These are phyloP conservation scores for Suillus spraguei DNA, from an alignment of 768 basidiomycete species.

Conservation along the genomic window DNA sequence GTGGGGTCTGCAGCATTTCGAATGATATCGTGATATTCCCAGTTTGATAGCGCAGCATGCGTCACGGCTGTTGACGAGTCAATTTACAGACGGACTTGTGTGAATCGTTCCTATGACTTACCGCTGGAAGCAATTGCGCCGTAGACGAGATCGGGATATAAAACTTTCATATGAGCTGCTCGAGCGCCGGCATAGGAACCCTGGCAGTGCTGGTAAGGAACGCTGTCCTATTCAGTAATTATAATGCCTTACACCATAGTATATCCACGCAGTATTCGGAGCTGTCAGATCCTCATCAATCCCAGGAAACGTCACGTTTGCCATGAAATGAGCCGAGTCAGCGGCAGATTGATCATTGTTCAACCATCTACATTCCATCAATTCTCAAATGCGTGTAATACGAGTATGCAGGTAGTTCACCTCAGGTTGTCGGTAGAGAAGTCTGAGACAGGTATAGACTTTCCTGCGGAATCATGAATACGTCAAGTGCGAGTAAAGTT, in stretches of 20 bases:
- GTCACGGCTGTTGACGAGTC: constrained; percentile 62
- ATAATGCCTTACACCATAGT: constrained; percentile 74
- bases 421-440: constrained; percentile 83
- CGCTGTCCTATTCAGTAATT: background rate
- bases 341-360: constrained; percentile 88
- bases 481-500: background rate
- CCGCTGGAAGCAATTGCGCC: constrained; percentile 91
- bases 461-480: constrained; percentile 42
- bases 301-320: constrained; percentile 71
- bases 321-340: constrained; percentile 93
- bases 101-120: constrained; percentile 29
- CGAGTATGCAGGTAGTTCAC: constrained; percentile 35
- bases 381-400: background rate
- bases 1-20: constrained; percentile 64
- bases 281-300: constrained; percentile 73
- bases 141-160: constrained; percentile 87
- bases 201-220: constrained; percentile 33
- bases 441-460: constrained; percentile 74
- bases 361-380: constrained; percentile 60
- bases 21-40: constrained; percentile 89
- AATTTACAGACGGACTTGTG: constrained; percentile 2
- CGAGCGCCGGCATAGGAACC: constrained; percentile 94
- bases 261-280: constrained; percentile 82
- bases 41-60: constrained; percentile 78
- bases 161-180: constrained; percentile 85